Evolutionary conservation across 2,329 filamentous ascomycete species (phyloP).

Genomic region (Sporothrix phasma): DNA sequence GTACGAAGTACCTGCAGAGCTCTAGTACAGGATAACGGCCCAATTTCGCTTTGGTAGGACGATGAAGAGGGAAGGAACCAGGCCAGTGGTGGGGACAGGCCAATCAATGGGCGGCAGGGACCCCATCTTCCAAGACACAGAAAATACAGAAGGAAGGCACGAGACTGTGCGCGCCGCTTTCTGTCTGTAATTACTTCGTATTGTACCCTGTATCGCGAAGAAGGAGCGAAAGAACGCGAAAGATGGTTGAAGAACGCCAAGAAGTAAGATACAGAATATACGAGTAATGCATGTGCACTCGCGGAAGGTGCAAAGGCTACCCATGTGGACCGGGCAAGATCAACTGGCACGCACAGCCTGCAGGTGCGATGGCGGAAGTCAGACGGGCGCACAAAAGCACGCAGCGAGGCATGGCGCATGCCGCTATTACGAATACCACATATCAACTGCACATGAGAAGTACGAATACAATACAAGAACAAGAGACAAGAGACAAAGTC

Average conservation of each 20-base stretch:
- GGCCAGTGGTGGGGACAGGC: background rate
- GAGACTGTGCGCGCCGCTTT: background rate
- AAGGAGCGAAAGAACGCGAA: background rate
- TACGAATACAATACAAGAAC: background rate
- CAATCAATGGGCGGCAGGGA: background rate
- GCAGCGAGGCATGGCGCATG: background rate
- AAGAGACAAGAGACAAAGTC: too few species aligned
- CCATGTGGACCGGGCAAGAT: background rate
- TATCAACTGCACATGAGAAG: background rate
- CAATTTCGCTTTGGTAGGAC: conserved; percentile 8
- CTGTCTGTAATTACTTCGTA: background rate
- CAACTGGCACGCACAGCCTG: background rate
- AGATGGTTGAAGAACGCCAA: background rate
- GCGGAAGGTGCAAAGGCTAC: background rate
- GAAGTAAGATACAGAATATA: background rate
- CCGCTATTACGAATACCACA: background rate
- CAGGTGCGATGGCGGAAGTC: background rate
- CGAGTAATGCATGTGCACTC: too few species aligned
- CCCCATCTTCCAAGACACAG: background rate
- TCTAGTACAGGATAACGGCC: background rate
- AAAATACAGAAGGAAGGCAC: conserved; percentile 1
- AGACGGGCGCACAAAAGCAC: background rate
- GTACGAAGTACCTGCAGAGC: too few species aligned
- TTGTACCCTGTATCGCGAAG: too few species aligned
- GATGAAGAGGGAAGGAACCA: conserved; percentile 1